A percentile compares a stretch with the other conserved stretches of the same genome.
Conservation (phyloP, 352 stramenopile species). For the Phytophthora brassicae region DNA sequence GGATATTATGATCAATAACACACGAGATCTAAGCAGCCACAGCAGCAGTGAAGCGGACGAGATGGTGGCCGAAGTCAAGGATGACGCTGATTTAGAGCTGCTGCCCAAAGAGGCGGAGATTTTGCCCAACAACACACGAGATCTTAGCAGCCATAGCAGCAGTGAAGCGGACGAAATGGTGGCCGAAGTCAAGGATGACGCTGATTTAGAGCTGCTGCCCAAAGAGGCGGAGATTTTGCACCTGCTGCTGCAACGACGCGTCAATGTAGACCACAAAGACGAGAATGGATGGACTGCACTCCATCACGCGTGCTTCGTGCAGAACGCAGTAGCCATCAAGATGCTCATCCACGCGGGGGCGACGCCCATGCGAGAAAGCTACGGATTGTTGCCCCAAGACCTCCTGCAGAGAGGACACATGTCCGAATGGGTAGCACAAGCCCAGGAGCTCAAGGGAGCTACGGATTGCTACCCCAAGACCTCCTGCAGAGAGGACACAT, state of each 20-base stretch:
- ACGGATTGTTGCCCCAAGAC: constrained; percentile 77
- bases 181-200: constrained; percentile 52
- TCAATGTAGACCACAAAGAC: constrained; percentile 81
- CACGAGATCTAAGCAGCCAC: background rate
- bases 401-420: constrained; percentile 69
- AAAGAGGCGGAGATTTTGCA: constrained; percentile 79
- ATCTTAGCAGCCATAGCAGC: constrained; percentile 8
- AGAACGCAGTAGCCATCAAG: constrained; percentile 69
- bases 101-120: constrained; percentile 55
- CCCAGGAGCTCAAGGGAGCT: constrained; percentile 73
- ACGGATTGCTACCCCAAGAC: constrained; percentile 77
- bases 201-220: constrained; percentile 56
- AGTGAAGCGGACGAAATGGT: constrained; percentile 35
- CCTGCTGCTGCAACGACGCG: constrained; percentile 64
- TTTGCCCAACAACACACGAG: constrained; percentile 2
- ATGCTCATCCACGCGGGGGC: constrained; percentile 79
- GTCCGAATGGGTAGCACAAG: constrained; percentile 66
- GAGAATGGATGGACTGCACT: constrained; percentile 85
- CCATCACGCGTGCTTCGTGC: constrained; percentile 78
- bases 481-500: constrained; percentile 69
- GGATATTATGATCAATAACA: constrained; percentile 3
- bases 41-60: constrained; percentile 24
- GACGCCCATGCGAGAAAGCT: constrained; percentile 67
- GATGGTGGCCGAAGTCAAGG: constrained; percentile 51
- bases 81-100: constrained; percentile 54